phyloP scores from a whole-genome alignment of 768 basidiomycete genomes.

The Russula virescens region DNA sequence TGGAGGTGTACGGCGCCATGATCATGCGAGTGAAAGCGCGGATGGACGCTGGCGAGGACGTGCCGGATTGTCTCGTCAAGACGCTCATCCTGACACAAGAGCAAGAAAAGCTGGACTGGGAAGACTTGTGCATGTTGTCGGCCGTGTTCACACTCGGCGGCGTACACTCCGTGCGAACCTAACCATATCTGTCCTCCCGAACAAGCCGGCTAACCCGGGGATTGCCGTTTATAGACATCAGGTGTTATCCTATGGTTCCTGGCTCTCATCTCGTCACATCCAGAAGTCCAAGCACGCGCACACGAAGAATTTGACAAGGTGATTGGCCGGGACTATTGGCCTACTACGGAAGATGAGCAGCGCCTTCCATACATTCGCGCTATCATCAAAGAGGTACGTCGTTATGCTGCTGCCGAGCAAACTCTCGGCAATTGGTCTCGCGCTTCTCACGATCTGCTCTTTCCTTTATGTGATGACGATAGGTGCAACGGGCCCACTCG shows the following conservation, averaged over 20 bases:
- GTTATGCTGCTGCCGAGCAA: background rate
- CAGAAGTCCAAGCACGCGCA: slow-evolving; percentile 28
- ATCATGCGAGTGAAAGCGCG: slow-evolving; percentile 29
- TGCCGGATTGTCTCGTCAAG: slow-evolving; percentile 35
- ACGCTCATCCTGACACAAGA: slow-evolving; percentile 29
- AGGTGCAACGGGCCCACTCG: slow-evolving; percentile 27
- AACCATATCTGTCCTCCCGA: background rate
- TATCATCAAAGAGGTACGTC: slow-evolving; percentile 28
- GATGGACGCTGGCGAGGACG: slow-evolving; percentile 30
- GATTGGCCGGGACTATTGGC: slow-evolving; percentile 26
- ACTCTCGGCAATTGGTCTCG: background rate
- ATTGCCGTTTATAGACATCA: slow-evolving; percentile 28
- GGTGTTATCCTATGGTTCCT: slow-evolving; percentile 33
- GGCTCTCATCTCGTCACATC: slow-evolving; percentile 26
- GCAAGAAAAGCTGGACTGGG: slow-evolving; percentile 31
- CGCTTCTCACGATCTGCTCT: background rate
- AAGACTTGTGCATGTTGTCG: slow-evolving; percentile 33
- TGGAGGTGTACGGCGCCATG: slow-evolving; percentile 33
- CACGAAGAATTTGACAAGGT: slow-evolving; percentile 30
- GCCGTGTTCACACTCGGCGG: slow-evolving; percentile 34
- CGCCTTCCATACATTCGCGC: slow-evolving; percentile 29
- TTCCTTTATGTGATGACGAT: background rate
- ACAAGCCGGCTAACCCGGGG: slow-evolving; percentile 3
- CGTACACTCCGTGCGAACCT: slow-evolving; percentile 29
- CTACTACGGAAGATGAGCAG: slow-evolving; percentile 26